Evolutionary conservation across 2,329 filamentous ascomycete species (phyloP).

Genomic region (Dothiorella sarmentorum): DNA sequence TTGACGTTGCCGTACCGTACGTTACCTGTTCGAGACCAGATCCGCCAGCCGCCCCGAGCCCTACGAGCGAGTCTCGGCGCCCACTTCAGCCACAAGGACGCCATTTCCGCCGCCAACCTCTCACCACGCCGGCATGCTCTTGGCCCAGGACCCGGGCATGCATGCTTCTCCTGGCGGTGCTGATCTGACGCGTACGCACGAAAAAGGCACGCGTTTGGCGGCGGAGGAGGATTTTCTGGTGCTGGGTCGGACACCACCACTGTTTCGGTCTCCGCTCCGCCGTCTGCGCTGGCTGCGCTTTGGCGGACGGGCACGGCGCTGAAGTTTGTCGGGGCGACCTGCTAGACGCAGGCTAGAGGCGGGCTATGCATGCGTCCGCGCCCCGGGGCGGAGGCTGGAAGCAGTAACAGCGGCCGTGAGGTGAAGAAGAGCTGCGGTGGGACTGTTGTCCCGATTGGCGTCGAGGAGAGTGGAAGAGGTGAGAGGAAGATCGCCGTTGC

Average conservation of each 20-base stretch:
- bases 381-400: neutral
- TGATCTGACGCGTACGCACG: neutral
- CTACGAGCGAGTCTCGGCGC: neutral
- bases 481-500: neutral
- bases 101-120: neutral
- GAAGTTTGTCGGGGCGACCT: slow-evolving; percentile 11
- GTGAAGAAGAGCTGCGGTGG: neutral
- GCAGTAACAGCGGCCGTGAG: neutral
- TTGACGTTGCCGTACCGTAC: too few species aligned
- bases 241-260: neutral
- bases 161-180: too few species aligned
- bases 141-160: neutral
- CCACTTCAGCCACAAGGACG: neutral
- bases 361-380: neutral
- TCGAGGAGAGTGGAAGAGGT: neutral
- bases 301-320: neutral
- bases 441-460: neutral
- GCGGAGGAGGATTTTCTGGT: neutral
- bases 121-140: neutral
- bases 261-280: neutral
- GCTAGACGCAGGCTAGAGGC: slow-evolving; percentile 5
- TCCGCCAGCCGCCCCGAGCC: neutral
- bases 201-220: neutral
- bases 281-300: neutral
- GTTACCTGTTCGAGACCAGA: neutral